phyloP scores from a whole-genome alignment of 2,329 filamentous ascomycete genomes.

The Beauveria medogensis region DNA sequence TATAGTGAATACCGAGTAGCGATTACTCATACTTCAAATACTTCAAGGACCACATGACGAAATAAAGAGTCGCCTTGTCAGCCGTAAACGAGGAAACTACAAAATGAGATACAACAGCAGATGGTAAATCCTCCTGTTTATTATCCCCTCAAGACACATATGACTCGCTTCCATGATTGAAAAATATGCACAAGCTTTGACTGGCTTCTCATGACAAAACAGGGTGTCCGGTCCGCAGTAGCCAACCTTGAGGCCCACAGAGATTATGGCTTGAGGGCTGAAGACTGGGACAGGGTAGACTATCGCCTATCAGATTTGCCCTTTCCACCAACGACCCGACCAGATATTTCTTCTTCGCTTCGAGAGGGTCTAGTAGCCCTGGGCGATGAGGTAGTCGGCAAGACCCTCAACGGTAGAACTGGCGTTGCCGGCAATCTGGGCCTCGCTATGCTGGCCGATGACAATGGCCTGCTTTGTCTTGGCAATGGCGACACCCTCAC shows the following conservation, averaged over 20 bases:
- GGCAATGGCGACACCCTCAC: constrained; percentile 70
- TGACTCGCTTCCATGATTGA: constrained; percentile 10
- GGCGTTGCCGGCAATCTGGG: constrained; percentile 64
- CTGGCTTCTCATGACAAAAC: constrained; percentile 3
- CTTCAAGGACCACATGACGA: neutral
- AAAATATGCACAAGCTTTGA: constrained; percentile 10
- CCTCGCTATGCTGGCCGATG: constrained; percentile 76
- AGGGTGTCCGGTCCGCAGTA: neutral
- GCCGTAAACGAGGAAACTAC: neutral
- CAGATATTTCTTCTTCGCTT: neutral
- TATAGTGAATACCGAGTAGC: neutral
- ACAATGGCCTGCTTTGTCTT: constrained; percentile 88
- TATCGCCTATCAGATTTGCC: neutral
- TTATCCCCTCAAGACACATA: constrained; percentile 5
- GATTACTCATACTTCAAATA: neutral
- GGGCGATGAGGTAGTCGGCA: constrained; percentile 75
- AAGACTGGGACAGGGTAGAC: neutral
- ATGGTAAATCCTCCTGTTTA: neutral
- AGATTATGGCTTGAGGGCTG: neutral
- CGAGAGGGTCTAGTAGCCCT: constrained; percentile 56
- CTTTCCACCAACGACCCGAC: neutral
- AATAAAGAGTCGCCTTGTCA: neutral
- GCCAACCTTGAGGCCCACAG: neutral
- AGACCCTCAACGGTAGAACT: constrained; percentile 74
- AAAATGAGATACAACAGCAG: neutral